Evolutionary conservation across 495 filamentous ascomycete species (phyloP).

Genomic region (Choiromyces venosus): DNA sequence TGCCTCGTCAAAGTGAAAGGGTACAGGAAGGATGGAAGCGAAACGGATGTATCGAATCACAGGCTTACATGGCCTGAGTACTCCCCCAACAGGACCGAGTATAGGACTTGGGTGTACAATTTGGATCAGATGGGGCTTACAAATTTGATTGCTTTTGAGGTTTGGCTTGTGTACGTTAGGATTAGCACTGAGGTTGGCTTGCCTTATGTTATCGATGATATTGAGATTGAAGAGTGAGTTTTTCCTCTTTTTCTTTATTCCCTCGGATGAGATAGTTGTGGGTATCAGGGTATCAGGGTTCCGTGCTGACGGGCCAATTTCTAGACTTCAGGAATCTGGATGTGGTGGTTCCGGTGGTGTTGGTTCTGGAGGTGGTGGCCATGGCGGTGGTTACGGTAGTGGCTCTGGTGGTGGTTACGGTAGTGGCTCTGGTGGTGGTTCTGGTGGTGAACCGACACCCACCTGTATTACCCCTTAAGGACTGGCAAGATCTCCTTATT

Average conservation of each 20-base stretch:
- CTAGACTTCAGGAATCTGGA: neutral
- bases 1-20: neutral
- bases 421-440: neutral
- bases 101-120: neutral
- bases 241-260: neutral
- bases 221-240: slow-evolving; percentile 1
- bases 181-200: neutral
- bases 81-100: neutral
- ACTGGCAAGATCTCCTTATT: neutral
- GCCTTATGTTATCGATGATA: neutral
- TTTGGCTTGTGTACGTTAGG: neutral
- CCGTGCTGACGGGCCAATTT: neutral
- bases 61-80: neutral
- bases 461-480: neutral
- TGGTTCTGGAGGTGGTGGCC: neutral
- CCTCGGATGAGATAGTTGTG: neutral
- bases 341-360: neutral
- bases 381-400: neutral
- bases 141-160: neutral
- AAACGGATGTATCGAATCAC: neutral
- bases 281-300: neutral
- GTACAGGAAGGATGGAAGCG: neutral
- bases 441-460: neutral
- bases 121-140: neutral
- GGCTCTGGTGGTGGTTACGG: neutral